A percentile compares a stretch with the other conserved stretches of the same genome.
phyloP scores from a whole-genome alignment of 371 early-diverging fungal species.

The Fennellomyces sp. region DNA sequence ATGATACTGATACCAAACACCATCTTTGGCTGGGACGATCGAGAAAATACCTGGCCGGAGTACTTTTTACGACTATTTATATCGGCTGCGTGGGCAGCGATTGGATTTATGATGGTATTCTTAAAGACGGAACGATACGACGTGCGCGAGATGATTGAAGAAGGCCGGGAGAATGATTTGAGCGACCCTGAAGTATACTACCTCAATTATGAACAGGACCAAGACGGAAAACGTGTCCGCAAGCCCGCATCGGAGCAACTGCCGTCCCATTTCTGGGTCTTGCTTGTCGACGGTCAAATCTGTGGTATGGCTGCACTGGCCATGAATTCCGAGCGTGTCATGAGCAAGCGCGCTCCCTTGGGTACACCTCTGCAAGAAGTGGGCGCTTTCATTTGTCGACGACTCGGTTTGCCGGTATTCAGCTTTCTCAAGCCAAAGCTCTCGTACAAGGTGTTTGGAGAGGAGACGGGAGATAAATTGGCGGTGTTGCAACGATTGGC shows the following conservation, averaged over 20 bases:
- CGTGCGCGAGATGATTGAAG: conserved; percentile 31
- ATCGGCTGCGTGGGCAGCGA: conserved; percentile 33
- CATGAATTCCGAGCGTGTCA: conserved; percentile 13
- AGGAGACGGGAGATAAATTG: conserved; percentile 31
- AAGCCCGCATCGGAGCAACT: conserved; percentile 29
- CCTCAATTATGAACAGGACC: conserved; percentile 21
- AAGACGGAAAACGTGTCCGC: conserved; percentile 24
- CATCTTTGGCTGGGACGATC: background rate
- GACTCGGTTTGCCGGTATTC: conserved; percentile 14
- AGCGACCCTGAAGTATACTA: conserved; percentile 44
- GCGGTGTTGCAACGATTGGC: conserved; percentile 44
- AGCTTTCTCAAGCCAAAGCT: conserved; percentile 17
- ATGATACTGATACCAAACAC: conserved; percentile 23
- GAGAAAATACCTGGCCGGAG: background rate
- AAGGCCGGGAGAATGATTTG: conserved; percentile 40
- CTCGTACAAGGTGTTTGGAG: conserved; percentile 21
- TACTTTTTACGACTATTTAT: conserved; percentile 23
- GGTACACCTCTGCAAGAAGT: conserved; percentile 29
- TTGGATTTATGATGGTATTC: conserved; percentile 36
- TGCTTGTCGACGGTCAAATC: conserved; percentile 31
- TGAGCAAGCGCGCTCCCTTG: background rate
- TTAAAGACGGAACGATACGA: conserved; percentile 38
- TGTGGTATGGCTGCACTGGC: conserved; percentile 46
- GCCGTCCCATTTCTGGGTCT: conserved; percentile 54
- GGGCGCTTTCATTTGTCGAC: conserved; percentile 5